Conservation (phyloP, 495 filamentous ascomycete species). For the Aspergillus cristatus region DNA sequence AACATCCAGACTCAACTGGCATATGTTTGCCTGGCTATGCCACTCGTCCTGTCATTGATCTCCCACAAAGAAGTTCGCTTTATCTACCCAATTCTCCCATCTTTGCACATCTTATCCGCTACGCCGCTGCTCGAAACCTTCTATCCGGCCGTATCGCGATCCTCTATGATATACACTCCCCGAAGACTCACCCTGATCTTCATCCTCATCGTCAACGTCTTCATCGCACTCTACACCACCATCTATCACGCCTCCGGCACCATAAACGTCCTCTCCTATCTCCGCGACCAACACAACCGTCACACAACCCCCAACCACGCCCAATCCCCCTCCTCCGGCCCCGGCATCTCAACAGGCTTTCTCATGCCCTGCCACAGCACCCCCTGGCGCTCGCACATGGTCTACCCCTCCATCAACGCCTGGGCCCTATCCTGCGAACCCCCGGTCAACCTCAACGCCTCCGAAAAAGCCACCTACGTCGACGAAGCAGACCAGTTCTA, state of each 20-base stretch:
- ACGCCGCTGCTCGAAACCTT: slow-evolving; percentile 60
- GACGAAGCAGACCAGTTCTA: slow-evolving; percentile 94
- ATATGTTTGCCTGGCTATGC: slow-evolving; percentile 49
- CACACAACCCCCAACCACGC: slow-evolving; percentile 19
- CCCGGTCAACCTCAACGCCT: slow-evolving; percentile 54
- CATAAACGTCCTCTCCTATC: slow-evolving; percentile 59
- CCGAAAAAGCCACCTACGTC: slow-evolving; percentile 53
- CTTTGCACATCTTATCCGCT: slow-evolving; percentile 72
- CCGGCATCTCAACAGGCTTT: slow-evolving; percentile 64
- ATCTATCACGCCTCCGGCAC: slow-evolving; percentile 71
- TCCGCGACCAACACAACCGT: slow-evolving; percentile 60
- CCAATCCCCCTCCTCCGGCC: slow-evolving; percentile 2
- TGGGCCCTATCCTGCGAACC: slow-evolving; percentile 92
- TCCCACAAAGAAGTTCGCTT: slow-evolving; percentile 98
- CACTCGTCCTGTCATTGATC: slow-evolving; percentile 60
- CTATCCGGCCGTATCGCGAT: slow-evolving; percentile 29
- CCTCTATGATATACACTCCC: slow-evolving; percentile 22
- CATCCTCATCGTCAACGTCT: slow-evolving; percentile 55
- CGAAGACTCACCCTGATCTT: slow-evolving; percentile 47
- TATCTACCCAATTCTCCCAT: slow-evolving; percentile 84
- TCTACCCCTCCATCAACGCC: slow-evolving; percentile 62
- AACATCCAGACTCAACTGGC: slow-evolving; percentile 49
- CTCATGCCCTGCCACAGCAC: slow-evolving; percentile 97
- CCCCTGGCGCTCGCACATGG: slow-evolving; percentile 86
- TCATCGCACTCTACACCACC: slow-evolving; percentile 65